phyloP scores from a whole-genome alignment of 768 basidiomycete genomes.

The Tremella yokohamensis region DNA sequence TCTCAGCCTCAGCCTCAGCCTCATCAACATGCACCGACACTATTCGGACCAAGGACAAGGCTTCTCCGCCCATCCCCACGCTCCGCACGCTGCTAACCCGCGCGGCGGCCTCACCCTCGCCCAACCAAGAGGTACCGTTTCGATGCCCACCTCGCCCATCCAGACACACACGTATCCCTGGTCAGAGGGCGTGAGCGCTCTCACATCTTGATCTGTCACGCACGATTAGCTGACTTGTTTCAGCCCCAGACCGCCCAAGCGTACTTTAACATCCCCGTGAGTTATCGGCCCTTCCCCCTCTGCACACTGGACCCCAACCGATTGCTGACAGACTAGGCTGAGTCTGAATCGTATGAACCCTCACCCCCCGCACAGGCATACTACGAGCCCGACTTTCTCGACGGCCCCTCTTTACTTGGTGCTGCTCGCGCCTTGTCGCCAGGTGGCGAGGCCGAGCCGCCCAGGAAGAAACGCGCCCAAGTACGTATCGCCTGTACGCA shows the following conservation, averaged over 20 bases:
- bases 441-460: background rate
- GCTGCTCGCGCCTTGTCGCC: background rate
- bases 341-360: background rate
- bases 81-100: background rate
- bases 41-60: background rate
- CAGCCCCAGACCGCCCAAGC: conserved; percentile 24
- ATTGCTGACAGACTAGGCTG: background rate
- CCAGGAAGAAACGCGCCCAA: conserved; percentile 40
- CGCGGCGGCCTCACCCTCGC: background rate
- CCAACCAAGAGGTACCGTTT: conserved; percentile 29
- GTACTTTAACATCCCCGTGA: conserved; percentile 7
- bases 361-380: background rate
- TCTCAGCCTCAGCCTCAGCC: too few relatives aligned
- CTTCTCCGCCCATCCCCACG: background rate
- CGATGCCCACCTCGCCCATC: conserved; percentile 31
- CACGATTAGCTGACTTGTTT: background rate
- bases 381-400: background rate
- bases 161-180: background rate
- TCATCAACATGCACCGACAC: background rate
- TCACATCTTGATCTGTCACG: background rate
- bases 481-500: conserved; percentile 48
- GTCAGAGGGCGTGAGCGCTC: conserved; percentile 9
- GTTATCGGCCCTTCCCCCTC: background rate
- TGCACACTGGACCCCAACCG: background rate
- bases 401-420: background rate